Evolutionary conservation across 441 rosid species (phyloP), one percentile per base, ranked within the genome.

Genomic region (Populus trichocarpa): DNA sequence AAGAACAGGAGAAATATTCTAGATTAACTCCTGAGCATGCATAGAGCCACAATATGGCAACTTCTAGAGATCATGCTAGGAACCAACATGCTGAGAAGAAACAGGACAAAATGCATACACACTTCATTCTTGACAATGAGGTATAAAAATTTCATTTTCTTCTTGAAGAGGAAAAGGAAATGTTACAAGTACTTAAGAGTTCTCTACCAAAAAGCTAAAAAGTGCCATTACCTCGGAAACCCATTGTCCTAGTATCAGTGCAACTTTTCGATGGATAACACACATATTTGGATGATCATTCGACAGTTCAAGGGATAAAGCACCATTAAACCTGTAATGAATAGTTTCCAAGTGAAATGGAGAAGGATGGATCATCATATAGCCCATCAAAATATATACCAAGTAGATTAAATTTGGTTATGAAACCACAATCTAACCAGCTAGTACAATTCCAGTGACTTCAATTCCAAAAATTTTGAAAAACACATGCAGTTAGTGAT

Each of bases 231-330:
- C 99, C 99, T 97, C 99, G 57, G 99, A 97, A 82, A 97, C 99
- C 99, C 99, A 97, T 74, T 97, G 99, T 75, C 99, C 99, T 83
- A 97, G 87, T 83, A 97, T 92, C 69, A 97, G 82, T 67, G 98
- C 99, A 79, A 97, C 97, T 86, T 97, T 97, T 67, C 99, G 90
- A 82, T 95, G 99, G 82, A 95, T 95, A 81, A 97, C 89, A 70
- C 89, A 91, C 93, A 93, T 91, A 85, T 92, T 93, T 69, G 96
- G 97, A 87, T 93, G 98, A 87, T 89, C 88, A 83, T 92, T 93
- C 72, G 99, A 89, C 79, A 97, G 93, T 81, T 95, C 99, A 70
- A 83, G 93, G 75, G 98, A 95, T 68, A 97, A 84, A 69, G 99
- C 98, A 80, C 97, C 97, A 81, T 92, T 89, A 82, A 97, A 97